Evolutionary conservation across 306 rosid genomes (phyloP), one percentile per base, ranked within the genome.

Genomic region (Erythrophleum fordii): DNA sequence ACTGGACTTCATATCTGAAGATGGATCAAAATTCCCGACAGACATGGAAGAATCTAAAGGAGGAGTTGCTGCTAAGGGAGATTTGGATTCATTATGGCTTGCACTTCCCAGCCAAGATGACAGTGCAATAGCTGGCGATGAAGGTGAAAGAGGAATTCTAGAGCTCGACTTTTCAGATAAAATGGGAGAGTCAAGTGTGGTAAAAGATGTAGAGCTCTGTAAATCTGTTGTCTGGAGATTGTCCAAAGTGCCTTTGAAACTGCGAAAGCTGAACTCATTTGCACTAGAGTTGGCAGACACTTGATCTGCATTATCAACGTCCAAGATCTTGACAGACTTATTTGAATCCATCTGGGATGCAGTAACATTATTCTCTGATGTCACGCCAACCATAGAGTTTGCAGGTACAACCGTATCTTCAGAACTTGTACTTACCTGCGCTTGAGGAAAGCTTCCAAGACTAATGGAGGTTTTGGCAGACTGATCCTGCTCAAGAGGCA

Each of bases 371-470:
- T 69, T 75, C 51, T 85, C 92, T 73, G 85, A 69, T 85, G 82
- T 88, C 85, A 85, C 86, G 80, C 86, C 86, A 81, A 65, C 73
- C 56, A 77, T 72, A 77, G 74, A 60, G 82, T 77, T 89, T 35
- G 42, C 85, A 31, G 88, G 85, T 6, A 77, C 84, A 65, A 78
- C 76, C 77, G 67, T 92, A 68, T 93, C 98, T 80, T 96, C 98
- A 75, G 99, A 96, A 83, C 97, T 92, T 64, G 95, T 80, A 88
- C 97, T 93, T 35, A 89, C 91, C 89, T 88, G 98, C 45, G 82
- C 99, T 83, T 83, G 94, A 82, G 95, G 97, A 89, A 96, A 92
- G 91, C 98, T 96, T 80, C 97, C 97, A 70, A 88, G 88, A 85
- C 92, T 93, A 45, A 96, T 89, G 82, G 99, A 90, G 77, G 95